Base-by-base conservation (phyloP, 768 basidiomycete genomes). In the Naganishia friedmannii region DNA sequence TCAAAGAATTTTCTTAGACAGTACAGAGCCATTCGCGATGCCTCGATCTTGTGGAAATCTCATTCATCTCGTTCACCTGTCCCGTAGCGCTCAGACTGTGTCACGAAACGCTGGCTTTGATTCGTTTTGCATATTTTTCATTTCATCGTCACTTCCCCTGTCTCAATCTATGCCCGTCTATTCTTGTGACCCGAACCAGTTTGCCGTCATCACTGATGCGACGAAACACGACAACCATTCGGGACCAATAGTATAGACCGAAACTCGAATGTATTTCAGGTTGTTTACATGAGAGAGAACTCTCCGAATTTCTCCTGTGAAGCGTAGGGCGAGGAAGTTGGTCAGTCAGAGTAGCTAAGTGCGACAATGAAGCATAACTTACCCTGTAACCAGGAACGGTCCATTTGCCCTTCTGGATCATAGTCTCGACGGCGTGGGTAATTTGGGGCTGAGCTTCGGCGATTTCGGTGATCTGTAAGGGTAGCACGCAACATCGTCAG, bases 231-330 rank as follows among this genome's bases (percentile, higher is more conserved):
- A 4, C 48, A 26, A 51, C n/a, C 21, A 23, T 26, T 21, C 48
- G 19, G n/a, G 48, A 3, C 23, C 48, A 21, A 23, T n/a, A 51
- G 23, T 51, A 51, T 21, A 34, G 54, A 17, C 32, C 7, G 54
- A 55, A 19, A 37, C 21, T 37, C 57, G 57, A 58, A 58, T 58
- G 34, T 37, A 23, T 58, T 7, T 42, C 42, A 21, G 48, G 32
- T 12, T 42, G 46, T 74, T 75, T 90, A 94, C 88, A 93, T 88
- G 80, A 94, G 85, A 72, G 91, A 89, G 82, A 94, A 87, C 82
- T 95, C 92, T 79, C 93, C 93, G 81, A 93, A 95, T 85, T 94
- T 94, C 87, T 95, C 93, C 86, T 91, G 89, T 87, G 69, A 6
- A 29, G 57, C 55, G 17, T 31, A 42, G 17, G 26, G 19, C 37